Base-by-base conservation (phyloP, 2,329 filamentous ascomycete species). In the Exophiala sideris region DNA sequence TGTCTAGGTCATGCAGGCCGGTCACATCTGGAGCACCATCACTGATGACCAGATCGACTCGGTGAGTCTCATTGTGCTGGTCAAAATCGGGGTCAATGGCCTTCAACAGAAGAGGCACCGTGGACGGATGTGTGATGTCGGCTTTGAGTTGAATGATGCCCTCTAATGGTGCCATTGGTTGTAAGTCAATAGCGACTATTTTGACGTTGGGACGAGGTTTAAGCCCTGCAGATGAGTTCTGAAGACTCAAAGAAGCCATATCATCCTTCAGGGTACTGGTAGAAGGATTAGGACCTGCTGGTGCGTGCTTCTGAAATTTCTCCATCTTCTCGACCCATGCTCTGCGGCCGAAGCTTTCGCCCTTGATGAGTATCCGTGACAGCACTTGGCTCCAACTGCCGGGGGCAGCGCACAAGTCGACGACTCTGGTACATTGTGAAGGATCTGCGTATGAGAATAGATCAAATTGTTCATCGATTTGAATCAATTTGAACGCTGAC, bases 361-460 rank as follows among this genome's bases (percentile, higher is more conserved):
- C 90, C 71, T 94, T 91, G 71, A 97, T 96, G 53, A 99, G 76
- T 0, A 96, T 88, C 16, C 94, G 84, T 10, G 92, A 97, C 11
- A 99, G 81, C 0, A 99, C 94, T 71, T 99, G 94, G 45, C 90
- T 96, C 94, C 94, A 99, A 66, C 90, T 95, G 24, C 94, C 94
- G 0, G 94, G 94, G 0, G 94, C 94, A 32, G 94, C 94, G 68
- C 94, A 99, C 16, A 99, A 80, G 70, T 99, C 94, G 12, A 99
- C 92, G 1, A 99, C 94, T 34, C 94, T 83, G 2, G 89, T 92
- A 45, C 97, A 92, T 65, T 86, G 84, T 63, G 88, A 71, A 6
- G 74, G 74, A 49, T 75, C 71, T 54, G 72, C 70, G 59, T 75
- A 73, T n/a, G 75, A 82, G 71, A 99, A 96, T 9, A 99, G 82